These are phyloP conservation scores for Pseudogymnoascus sp. DNA, from an alignment of 2,329 filamentous ascomycete genomes.

Conservation along the genomic window DNA sequence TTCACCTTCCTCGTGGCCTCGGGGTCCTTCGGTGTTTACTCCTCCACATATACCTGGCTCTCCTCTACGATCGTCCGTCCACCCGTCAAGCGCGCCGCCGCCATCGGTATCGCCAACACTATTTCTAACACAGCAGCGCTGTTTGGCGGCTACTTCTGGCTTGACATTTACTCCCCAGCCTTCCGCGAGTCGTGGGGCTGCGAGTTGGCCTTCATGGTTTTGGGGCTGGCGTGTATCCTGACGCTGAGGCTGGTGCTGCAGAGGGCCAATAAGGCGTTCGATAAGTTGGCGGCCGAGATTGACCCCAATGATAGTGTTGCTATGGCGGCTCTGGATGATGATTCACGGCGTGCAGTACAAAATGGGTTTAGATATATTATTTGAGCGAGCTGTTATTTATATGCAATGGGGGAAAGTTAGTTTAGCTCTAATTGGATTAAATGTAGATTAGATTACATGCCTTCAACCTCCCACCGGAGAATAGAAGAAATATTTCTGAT, in stretches of 20 bases:
- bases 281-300: background rate
- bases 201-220: background rate
- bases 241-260: background rate
- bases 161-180: slow-evolving; percentile 13
- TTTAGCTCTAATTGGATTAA: too few relatives aligned
- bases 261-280: background rate
- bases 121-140: slow-evolving; percentile 16
- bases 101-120: slow-evolving; percentile 15
- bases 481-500: background rate
- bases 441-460: background rate
- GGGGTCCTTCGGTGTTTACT: slow-evolving; percentile 13
- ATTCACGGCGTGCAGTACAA: slow-evolving; percentile 3
- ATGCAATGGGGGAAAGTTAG: too few relatives aligned
- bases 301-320: background rate
- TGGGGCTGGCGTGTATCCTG: slow-evolving; percentile 6
- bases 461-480: background rate
- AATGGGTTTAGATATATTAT: slow-evolving; percentile 12
- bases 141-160: slow-evolving; percentile 17
- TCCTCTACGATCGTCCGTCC: slow-evolving; percentile 11
- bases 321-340: background rate
- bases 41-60: slow-evolving; percentile 14
- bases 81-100: slow-evolving; percentile 14
- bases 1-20: slow-evolving; percentile 12
- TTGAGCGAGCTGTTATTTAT: background rate
- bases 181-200: slow-evolving; percentile 13